These are phyloP conservation scores for Crithidia sp. DNA, from an alignment of 208 protist species.

Conservation along the genomic window DNA sequence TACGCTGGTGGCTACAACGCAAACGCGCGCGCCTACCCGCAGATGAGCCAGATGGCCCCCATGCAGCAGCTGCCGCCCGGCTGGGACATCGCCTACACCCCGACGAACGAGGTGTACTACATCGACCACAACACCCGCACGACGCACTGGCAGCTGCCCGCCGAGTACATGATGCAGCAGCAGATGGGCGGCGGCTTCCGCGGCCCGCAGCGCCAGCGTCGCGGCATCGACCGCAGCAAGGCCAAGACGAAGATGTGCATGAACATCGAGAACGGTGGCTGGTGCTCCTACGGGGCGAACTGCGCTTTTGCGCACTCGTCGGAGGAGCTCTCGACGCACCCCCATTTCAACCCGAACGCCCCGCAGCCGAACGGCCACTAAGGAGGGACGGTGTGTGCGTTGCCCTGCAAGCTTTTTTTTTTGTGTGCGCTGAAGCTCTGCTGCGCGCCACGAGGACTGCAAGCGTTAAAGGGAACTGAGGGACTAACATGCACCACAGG, in stretches of 20 bases:
- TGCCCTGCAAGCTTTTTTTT: no score
- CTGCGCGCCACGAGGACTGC: no score
- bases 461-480: no score
- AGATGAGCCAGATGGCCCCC: constrained; percentile 18
- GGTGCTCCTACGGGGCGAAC: constrained; percentile 82
- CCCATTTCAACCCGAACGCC: constrained; percentile 35
- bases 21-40: constrained; percentile 18
- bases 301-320: constrained; percentile 90
- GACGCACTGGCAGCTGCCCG: constrained; percentile 82
- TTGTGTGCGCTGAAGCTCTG: no score
- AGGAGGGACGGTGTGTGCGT: background rate
- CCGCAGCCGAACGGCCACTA: constrained; percentile 5
- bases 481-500: no score
- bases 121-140: constrained; percentile 91
- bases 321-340: constrained; percentile 70
- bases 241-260: constrained; percentile 94
- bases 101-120: constrained; percentile 77
- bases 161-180: constrained; percentile 42
- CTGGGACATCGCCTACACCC: constrained; percentile 83
- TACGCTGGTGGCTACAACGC: constrained; percentile 29
- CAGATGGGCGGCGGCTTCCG: constrained; percentile 32
- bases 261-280: constrained; percentile 88
- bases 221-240: constrained; percentile 85
- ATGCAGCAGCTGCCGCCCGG: constrained; percentile 67
- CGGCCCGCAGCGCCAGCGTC: constrained; percentile 46